These are phyloP conservation scores for Stipa capillata DNA, from an alignment of 176 grass and related monocot species.

Conservation along the genomic window DNA sequence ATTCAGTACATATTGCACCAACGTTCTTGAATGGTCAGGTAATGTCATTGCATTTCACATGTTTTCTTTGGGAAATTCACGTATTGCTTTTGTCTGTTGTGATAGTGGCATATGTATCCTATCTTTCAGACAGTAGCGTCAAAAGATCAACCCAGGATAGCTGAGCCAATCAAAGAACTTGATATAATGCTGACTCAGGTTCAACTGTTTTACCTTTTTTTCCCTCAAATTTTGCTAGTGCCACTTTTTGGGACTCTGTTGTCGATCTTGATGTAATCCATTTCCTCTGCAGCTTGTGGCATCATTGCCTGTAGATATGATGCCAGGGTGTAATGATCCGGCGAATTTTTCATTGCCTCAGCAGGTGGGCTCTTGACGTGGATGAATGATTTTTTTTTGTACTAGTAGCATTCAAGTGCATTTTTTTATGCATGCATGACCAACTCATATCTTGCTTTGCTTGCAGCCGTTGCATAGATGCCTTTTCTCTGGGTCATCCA, in stretches of 20 bases:
- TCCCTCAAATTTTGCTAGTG: not conserved
- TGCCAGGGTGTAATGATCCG: slow-evolving; percentile 80
- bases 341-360: slow-evolving; percentile 97
- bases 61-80: not conserved
- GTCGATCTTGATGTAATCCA: not conserved
- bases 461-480: slow-evolving; percentile 83
- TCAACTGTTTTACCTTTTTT: not conserved
- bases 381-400: slow-evolving; percentile 12
- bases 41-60: slow-evolving; percentile 12
- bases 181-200: slow-evolving; percentile 93
- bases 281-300: slow-evolving; percentile 61
- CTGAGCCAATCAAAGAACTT: slow-evolving; percentile 76
- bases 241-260: slow-evolving; percentile 3
- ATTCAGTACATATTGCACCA: slow-evolving; percentile 66
- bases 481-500: slow-evolving; percentile 79
- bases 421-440: not conserved
- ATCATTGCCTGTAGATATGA: slow-evolving; percentile 87
- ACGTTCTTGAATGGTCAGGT: slow-evolving; percentile 80
- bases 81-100: not conserved
- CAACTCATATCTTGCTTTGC: slow-evolving; percentile 24
- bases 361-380: slow-evolving; percentile 53
- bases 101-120: slow-evolving; percentile 4
- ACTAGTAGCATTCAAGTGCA: not conserved
- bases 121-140: slow-evolving; percentile 48
- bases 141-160: slow-evolving; percentile 73